These are phyloP conservation scores for Astrothelium macrocarpum DNA, from an alignment of 495 filamentous ascomycete genomes.

Conservation along the genomic window DNA sequence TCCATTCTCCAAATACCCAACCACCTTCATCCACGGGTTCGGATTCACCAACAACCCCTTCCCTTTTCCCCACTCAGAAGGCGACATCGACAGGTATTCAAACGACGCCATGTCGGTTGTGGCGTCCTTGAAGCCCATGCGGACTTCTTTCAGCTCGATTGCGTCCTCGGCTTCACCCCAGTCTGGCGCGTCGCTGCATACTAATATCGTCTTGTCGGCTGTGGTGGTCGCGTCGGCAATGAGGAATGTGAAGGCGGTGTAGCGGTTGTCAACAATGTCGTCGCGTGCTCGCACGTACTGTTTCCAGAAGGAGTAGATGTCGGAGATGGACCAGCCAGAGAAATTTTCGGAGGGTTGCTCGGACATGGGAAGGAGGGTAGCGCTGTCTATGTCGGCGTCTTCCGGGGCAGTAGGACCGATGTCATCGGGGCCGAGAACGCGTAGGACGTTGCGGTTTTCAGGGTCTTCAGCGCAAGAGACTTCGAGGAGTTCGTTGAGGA, in stretches of 20 bases:
- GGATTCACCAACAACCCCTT: background rate
- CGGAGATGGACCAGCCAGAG: background rate
- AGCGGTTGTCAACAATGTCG: background rate
- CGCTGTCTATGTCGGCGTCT: background rate
- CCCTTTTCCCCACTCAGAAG: background rate
- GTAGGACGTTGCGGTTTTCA: slow-evolving; percentile 19
- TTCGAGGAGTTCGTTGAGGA: slow-evolving; percentile 1
- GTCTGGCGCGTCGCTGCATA: slow-evolving; percentile 1
- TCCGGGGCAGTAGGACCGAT: background rate
- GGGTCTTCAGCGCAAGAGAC: background rate
- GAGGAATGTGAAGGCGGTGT: background rate
- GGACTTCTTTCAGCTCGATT: background rate
- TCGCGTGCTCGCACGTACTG: background rate
- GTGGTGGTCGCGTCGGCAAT: background rate
- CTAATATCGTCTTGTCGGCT: background rate
- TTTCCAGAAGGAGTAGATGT: slow-evolving; percentile 5
- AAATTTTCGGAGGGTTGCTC: background rate
- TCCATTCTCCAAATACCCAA: background rate
- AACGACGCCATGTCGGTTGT: slow-evolving; percentile 1
- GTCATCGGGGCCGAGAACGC: slow-evolving; percentile 14
- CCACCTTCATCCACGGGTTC: slow-evolving; percentile 4
- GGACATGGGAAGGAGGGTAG: background rate
- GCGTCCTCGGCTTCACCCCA: background rate
- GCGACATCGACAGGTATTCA: background rate
- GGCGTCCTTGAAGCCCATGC: background rate